These are phyloP conservation scores for Theileria parva DNA, from an alignment of 169 alveolate species.

Conservation along the genomic window DNA sequence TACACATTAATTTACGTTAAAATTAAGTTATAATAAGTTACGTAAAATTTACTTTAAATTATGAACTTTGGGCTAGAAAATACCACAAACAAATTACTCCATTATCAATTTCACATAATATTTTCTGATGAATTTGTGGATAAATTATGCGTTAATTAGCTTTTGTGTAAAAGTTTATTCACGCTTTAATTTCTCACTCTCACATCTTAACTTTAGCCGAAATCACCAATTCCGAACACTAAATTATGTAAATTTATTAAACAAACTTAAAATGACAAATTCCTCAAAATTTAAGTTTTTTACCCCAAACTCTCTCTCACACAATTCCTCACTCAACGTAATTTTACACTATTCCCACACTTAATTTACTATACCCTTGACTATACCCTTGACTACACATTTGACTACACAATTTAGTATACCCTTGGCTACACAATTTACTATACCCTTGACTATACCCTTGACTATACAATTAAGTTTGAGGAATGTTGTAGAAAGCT, in stretches of 20 bases:
- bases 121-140: not conserved
- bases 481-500: slow-evolving; percentile 24
- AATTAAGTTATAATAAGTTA: too few relatives aligned
- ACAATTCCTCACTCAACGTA: not conserved
- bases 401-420: not conserved
- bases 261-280: not conserved
- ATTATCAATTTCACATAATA: too few relatives aligned
- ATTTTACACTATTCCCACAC: not conserved
- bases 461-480: not conserved
- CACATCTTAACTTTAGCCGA: not conserved
- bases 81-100: too few relatives aligned
- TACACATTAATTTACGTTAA: not conserved
- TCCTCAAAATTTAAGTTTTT: not conserved
- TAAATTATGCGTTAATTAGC: slow-evolving; percentile 2
- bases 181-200: not conserved
- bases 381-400: not conserved
- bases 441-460: not conserved
- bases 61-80: not conserved
- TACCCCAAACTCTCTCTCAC: not conserved
- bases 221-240: not conserved
- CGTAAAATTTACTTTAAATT: too few relatives aligned
- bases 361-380: not conserved
- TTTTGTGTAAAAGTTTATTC: slow-evolving; percentile 9
- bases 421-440: not conserved
- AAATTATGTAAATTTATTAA: not conserved